Conservation (phyloP, 1,284 basidiomycete genomes). For the Cutaneotrichosporon daszewskae region DNA sequence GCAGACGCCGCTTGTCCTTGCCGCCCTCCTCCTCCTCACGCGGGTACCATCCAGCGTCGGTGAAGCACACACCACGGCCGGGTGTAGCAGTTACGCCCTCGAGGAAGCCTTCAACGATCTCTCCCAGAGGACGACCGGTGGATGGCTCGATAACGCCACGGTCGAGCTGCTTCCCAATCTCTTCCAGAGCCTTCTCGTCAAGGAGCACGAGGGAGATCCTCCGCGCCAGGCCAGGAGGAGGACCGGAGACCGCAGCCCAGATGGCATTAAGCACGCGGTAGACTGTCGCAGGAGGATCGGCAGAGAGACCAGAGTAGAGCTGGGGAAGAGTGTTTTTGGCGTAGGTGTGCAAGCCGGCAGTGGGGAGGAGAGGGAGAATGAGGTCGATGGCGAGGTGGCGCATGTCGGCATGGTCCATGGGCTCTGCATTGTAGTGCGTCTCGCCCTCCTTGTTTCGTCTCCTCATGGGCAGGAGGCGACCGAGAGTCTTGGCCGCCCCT, state of each 20-base stretch:
- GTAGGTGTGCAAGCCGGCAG: slow-evolving; percentile 33
- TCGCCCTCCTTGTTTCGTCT: slow-evolving; percentile 40
- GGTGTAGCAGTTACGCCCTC: slow-evolving; percentile 79
- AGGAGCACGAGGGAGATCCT: slow-evolving; percentile 38
- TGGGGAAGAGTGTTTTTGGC: slow-evolving; percentile 36
- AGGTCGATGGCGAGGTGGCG: slow-evolving; percentile 42
- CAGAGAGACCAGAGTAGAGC: slow-evolving; percentile 34
- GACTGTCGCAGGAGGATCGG: slow-evolving; percentile 45
- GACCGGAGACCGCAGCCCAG: slow-evolving; percentile 38
- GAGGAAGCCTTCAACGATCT: slow-evolving; percentile 80
- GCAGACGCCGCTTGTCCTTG: slow-evolving; percentile 52
- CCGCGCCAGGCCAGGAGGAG: slow-evolving; percentile 32
- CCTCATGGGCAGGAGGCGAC: slow-evolving; percentile 45
- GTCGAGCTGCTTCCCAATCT: slow-evolving; percentile 72
- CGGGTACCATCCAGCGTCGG: slow-evolving; percentile 84
- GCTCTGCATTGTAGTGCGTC: slow-evolving; percentile 32
- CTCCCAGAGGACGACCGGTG: slow-evolving; percentile 56
- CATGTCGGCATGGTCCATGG: slow-evolving; percentile 43
- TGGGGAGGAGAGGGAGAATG: slow-evolving; percentile 39
- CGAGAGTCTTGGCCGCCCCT: slow-evolving; percentile 36
- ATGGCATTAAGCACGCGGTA: slow-evolving; percentile 41
- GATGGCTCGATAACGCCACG: slow-evolving; percentile 60
- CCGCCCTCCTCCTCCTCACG: slow-evolving; percentile 47
- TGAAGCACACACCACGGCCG: slow-evolving; percentile 79
- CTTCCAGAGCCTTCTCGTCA: slow-evolving; percentile 56